Base-by-base conservation (phyloP, 257 asterid genomes). In the Solanum gandarillasii region DNA sequence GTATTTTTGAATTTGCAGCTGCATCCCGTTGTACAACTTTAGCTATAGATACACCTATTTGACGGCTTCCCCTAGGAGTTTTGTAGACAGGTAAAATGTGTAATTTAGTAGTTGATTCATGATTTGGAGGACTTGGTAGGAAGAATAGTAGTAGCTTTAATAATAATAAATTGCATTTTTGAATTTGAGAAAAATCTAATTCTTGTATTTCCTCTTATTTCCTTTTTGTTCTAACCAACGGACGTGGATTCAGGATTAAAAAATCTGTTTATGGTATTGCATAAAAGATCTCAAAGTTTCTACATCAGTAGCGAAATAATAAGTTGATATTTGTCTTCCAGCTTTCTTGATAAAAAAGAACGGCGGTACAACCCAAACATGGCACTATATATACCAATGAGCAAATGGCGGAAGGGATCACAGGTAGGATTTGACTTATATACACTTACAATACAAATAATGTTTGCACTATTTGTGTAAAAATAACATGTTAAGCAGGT, bases 321-420 rank as follows among this genome's bases (percentile, higher is more conserved):
- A 12, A 12, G 21, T 78, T 78, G 13, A 58, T 88, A 18, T 20
- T 60, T 88, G 31, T 89, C 73, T 89, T 75, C 87, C 90, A 97
- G 99, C 89, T 97, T 97, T 92, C 90, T 91, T 55, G 95, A 95
- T 90, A 93, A 91, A 87, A 95, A 95, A 85, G 98, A 93, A 87
- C 90, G 38, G 25, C 98, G 98, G 62, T 95, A 97, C 91, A 94
- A 94, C 88, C 95, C 94, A 87, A 92, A 91, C 94, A 96, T 97
- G 99, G 91, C 98, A 83, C 98, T 96, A 62, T 91, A 93, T 90
- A 93, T 97, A 89, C 95, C 95, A 75, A 92, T 89, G 92, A 91
- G 88, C 81, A 97, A 96, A 90, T 96, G 99, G 99, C 92, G 96
- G 79, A 97, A 97, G 92, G 99, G 99, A 88, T 97, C 99, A 72